These are phyloP conservation scores for Babesia ovata DNA, from an alignment of 169 alveolate genomes.

Conservation along the genomic window DNA sequence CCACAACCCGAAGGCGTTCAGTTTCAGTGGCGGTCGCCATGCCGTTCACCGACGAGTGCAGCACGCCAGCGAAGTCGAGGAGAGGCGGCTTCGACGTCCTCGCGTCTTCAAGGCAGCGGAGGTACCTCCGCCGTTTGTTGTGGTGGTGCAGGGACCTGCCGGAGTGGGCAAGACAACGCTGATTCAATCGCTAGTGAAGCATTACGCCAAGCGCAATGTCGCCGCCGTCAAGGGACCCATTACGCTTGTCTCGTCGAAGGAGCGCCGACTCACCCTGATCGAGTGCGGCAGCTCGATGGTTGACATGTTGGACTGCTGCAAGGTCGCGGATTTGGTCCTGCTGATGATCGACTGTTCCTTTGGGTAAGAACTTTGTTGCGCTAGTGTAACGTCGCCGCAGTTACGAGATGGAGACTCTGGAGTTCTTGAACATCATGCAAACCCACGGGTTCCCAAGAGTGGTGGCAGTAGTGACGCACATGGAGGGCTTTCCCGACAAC, in stretches of 20 bases:
- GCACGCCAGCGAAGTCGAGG: constrained; percentile 84
- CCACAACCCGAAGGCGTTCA: constrained; percentile 91
- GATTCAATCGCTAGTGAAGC: constrained; percentile 94
- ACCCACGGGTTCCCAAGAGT: constrained; percentile 92
- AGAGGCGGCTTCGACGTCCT: constrained; percentile 81
- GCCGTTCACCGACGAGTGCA: constrained; percentile 89
- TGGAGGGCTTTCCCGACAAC: constrained; percentile 93
- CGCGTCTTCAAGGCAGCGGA: constrained; percentile 84
- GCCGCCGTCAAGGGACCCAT: constrained; percentile 89
- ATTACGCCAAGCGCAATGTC: constrained; percentile 87
- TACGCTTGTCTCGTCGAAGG: constrained; percentile 93
- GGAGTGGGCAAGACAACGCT: constrained; percentile 96
- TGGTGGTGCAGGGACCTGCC: constrained; percentile 93
- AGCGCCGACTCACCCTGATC: constrained; percentile 92
- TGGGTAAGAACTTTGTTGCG: constrained; percentile 64
- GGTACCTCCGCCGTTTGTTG: constrained; percentile 86
- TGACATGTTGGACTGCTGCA: constrained; percentile 96
- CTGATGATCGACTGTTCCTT: constrained; percentile 94
- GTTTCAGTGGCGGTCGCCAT: constrained; percentile 90
- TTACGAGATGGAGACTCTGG: constrained; percentile 99
- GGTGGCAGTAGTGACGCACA: constrained; percentile 95
- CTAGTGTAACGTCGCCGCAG: constrained; percentile 62
- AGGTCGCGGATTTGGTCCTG: constrained; percentile 96
- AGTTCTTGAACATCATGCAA: constrained; percentile 93
- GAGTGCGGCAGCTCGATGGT: constrained; percentile 95